Conservation (phyloP, 164 flowering plant species). For the Piper longum region DNA sequence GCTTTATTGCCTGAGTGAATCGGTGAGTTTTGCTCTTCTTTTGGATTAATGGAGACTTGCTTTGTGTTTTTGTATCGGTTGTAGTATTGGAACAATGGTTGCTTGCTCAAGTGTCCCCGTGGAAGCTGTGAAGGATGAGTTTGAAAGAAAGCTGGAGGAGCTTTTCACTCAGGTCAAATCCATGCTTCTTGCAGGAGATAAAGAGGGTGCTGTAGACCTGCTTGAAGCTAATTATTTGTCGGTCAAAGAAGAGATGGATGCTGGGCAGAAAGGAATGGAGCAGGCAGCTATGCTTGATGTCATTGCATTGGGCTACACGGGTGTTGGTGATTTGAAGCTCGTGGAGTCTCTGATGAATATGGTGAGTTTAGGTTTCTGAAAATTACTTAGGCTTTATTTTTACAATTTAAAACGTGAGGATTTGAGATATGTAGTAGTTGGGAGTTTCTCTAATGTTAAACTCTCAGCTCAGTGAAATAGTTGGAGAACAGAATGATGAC, state of each 20-base stretch:
- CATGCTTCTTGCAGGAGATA: constrained; percentile 47
- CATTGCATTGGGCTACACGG: constrained; percentile 59
- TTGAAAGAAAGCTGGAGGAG: constrained; percentile 54
- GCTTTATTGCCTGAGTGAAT: too few relatives aligned
- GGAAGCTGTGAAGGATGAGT: constrained; percentile 22
- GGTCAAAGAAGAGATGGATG: constrained; percentile 55
- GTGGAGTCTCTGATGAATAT: constrained; percentile 31
- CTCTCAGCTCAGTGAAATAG: constrained; percentile 42
- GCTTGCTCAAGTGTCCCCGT: constrained; percentile 17
- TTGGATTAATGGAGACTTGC: too few relatives aligned
- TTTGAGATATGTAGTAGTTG: neutral
- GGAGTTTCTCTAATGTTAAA: neutral
- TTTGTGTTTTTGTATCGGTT: neutral
- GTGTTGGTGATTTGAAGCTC: constrained; percentile 41
- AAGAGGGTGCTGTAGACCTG: constrained; percentile 44
- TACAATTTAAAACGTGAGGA: neutral
- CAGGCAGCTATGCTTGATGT: constrained; percentile 79
- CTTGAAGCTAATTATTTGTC: constrained; percentile 73
- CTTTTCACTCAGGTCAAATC: constrained; percentile 56
- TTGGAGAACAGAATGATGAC: constrained; percentile 38
- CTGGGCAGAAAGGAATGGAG: constrained; percentile 57
- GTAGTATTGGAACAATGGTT: constrained; percentile 29
- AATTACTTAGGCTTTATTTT: neutral
- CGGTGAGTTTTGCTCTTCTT: too few relatives aligned
- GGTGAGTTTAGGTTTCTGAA: constrained; percentile 14